Conservation (phyloP, 805 yeast species). For the Wickerhamiella spandovensis region DNA sequence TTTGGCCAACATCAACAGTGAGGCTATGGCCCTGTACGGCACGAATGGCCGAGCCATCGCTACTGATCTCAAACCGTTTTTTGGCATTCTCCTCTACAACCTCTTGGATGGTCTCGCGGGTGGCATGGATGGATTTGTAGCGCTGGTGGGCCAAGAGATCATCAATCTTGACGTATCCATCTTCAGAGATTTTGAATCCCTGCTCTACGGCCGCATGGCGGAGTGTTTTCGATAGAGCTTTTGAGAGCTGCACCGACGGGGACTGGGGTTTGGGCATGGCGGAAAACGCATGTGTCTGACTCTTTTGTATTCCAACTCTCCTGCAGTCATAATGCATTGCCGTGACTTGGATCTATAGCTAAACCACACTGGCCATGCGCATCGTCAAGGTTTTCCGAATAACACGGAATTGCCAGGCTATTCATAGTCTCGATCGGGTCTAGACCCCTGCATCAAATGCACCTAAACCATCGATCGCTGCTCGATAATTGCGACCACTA, state of each 20-base stretch:
- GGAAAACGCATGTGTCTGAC: not conserved
- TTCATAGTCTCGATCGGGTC: too few species aligned
- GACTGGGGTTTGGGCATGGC: not conserved
- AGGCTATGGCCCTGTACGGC: constrained; percentile 93
- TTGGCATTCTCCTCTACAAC: constrained; percentile 59
- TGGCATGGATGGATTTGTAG: constrained; percentile 42
- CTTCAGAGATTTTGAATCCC: constrained; percentile 43
- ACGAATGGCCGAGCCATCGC: constrained; percentile 35
- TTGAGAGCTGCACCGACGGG: constrained; percentile 31
- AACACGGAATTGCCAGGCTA: too few species aligned
- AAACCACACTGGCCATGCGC: too few species aligned
- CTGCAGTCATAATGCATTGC: not conserved
- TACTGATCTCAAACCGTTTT: constrained; percentile 46
- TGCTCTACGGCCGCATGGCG: constrained; percentile 79
- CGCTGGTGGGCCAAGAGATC: constrained; percentile 44
- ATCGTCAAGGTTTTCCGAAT: too few species aligned
- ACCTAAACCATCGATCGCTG: too few species aligned
- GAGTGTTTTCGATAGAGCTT: constrained; percentile 58
- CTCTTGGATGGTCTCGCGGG: constrained; percentile 41
- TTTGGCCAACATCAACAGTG: constrained; percentile 31
- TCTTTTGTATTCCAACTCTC: not conserved
- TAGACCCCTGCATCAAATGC: too few species aligned
- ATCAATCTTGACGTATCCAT: constrained; percentile 51
- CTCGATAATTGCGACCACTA: too few species aligned
- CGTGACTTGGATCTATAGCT: not conserved